phyloP scores from a whole-genome alignment of 768 basidiomycete genomes.

The Boletellus emodensis region DNA sequence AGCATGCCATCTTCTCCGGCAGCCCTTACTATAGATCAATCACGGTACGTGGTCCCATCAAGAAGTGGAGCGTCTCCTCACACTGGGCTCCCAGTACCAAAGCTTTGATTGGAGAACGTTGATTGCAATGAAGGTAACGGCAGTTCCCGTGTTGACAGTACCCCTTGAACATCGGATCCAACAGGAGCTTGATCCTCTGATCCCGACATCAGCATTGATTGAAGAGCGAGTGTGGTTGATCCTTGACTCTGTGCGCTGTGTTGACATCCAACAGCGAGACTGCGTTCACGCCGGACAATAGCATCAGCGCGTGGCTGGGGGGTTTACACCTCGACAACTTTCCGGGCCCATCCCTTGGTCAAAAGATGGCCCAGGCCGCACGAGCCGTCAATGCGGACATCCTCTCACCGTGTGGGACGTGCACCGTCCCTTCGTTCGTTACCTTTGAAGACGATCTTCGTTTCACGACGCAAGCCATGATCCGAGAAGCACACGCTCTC shows the following conservation, averaged over 20 bases:
- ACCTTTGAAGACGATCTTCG: constrained; percentile 43
- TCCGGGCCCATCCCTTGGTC: constrained; percentile 53
- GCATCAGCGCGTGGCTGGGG: constrained; percentile 62
- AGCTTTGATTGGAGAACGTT: constrained; percentile 82
- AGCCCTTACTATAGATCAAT: constrained; percentile 64
- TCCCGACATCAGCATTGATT: constrained; percentile 62
- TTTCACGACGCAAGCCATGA: constrained; percentile 68
- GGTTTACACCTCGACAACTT: constrained; percentile 63
- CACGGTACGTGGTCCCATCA: constrained; percentile 42
- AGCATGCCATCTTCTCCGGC: constrained; percentile 52
- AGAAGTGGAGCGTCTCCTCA: neutral
- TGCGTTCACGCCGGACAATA: constrained; percentile 38
- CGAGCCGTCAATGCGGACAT: constrained; percentile 59
- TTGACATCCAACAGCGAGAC: constrained; percentile 34
- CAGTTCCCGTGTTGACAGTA: neutral
- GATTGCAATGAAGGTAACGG: constrained; percentile 59
- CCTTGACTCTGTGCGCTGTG: neutral
- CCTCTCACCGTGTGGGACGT: constrained; percentile 56
- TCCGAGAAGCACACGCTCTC: constrained; percentile 58
- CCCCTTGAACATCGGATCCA: constrained; percentile 1
- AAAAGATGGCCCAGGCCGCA: constrained; percentile 67
- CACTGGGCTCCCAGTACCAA: constrained; percentile 51
- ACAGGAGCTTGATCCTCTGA: constrained; percentile 52
- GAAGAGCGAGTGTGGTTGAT: constrained; percentile 45
- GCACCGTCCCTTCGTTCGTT: constrained; percentile 38